These are phyloP conservation scores for Xerophyta viscosa DNA, from an alignment of 106 monocot species.

Conservation along the genomic window DNA sequence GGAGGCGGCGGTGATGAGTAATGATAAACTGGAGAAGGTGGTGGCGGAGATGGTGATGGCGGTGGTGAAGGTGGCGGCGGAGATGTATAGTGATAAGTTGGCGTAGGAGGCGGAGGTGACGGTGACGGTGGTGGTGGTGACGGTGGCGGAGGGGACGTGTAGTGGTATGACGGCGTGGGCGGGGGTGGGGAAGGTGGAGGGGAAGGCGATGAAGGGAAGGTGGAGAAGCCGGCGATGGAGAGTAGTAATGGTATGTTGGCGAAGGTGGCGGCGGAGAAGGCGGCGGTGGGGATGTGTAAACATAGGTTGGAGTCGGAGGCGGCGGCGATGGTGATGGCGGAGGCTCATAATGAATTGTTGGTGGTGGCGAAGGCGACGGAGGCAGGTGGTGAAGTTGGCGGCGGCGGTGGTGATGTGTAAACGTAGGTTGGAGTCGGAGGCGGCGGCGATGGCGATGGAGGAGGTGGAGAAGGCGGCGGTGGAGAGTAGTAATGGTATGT, in stretches of 20 bases:
- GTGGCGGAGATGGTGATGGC: neutral
- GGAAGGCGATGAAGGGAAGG: constrained; percentile 1
- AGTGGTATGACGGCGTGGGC: neutral
- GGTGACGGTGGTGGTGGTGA: neutral
- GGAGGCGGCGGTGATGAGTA: constrained; percentile 4
- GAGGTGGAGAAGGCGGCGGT: neutral
- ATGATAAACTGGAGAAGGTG: neutral
- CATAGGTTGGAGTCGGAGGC: neutral
- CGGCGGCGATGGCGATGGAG: constrained; percentile 1
- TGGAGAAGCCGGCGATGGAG: constrained; percentile 15
- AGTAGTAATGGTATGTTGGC: neutral
- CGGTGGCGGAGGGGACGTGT: constrained; percentile 3
- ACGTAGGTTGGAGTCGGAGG: neutral
- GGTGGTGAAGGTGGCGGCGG: constrained; percentile 15
- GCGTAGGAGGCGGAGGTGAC: constrained; percentile 7
- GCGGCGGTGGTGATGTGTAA: constrained; percentile 4
- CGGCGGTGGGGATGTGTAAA: constrained; percentile 3
- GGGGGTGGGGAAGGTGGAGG: constrained; percentile 17
- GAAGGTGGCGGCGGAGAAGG: constrained; percentile 12
- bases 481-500: neutral
- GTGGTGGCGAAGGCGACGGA: neutral
- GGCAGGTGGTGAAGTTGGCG: constrained; percentile 1
- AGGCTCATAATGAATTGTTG: neutral
- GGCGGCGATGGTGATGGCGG: constrained; percentile 1
- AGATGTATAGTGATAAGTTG: neutral